Conservation (phyloP, 495 filamentous ascomycete species). For the Xylona heveae region DNA sequence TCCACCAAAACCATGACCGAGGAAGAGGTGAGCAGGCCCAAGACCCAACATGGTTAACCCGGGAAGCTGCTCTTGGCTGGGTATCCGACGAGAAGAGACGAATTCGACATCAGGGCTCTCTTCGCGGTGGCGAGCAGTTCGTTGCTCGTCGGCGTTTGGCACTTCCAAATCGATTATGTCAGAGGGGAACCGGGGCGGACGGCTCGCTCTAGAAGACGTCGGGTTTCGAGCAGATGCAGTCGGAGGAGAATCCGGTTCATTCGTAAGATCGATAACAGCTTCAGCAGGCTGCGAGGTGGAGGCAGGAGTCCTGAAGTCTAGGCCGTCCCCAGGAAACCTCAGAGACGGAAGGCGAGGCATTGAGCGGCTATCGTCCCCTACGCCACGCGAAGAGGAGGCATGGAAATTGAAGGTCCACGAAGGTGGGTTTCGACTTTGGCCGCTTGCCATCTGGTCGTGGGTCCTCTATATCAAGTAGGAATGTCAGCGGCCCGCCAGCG, state of each 20-base stretch:
- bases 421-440: not conserved
- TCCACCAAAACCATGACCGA: no score
- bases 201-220: slow-evolving; percentile 3
- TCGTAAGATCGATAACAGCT: slow-evolving; percentile 33
- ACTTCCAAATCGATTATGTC: slow-evolving; percentile 14
- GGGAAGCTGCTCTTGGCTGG: not conserved
- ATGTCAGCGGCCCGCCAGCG: no score
- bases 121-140: not conserved
- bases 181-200: slow-evolving; percentile 8
- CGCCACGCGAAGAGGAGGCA: not conserved
- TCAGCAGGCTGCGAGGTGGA: slow-evolving; percentile 11
- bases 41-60: not conserved
- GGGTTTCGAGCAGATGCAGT: slow-evolving; percentile 4
- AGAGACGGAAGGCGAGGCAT: slow-evolving; percentile 13
- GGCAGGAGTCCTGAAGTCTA: slow-evolving; percentile 27
- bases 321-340: slow-evolving; percentile 23
- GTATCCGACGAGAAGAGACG: slow-evolving; percentile 2
- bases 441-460: slow-evolving; percentile 3
- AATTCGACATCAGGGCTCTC: slow-evolving; percentile 4
- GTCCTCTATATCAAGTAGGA: slow-evolving; percentile 2
- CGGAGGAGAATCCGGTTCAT: slow-evolving; percentile 21
- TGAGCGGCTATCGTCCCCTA: no score
- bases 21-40: no score
- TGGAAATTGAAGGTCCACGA: not conserved
- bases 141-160: slow-evolving; percentile 10